Base-by-base conservation (phyloP, 2,329 filamentous ascomycete species). In the Coniosporium tulheliwenetii region DNA sequence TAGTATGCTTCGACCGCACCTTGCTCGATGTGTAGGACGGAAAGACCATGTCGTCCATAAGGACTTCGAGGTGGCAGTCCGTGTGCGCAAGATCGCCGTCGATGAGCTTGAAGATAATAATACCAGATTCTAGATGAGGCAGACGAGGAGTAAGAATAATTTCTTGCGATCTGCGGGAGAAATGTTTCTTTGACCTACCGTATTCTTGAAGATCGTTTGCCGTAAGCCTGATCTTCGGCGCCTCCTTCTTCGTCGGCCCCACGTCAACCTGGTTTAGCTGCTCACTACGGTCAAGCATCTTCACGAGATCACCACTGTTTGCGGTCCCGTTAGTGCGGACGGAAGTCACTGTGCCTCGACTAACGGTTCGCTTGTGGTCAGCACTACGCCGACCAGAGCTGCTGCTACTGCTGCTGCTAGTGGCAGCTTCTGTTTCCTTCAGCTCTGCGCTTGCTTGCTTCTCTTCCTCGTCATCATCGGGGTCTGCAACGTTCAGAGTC, bases 1-100 rank as follows among this genome's bases (percentile, higher is more conserved):
- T 82, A 54, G 79, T 73, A 9, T 70, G 65, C 50, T 71, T 80
- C 34, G 70, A 73, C 53, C 75, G 79, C 30, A 86, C 80, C 47
- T 78, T 85, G 1, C 82, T 77, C 9, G 86, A 93, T 1, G 75
- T 71, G 57, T 94, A 96, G 1, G 86, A 82, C 0, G 91, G 81
- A 64, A 91, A 96, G 30, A 85, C 75, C 73, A 91, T 86, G 57
- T 98, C 91, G 58, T 98, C 91, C 58, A 96, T 91, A 47, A 89
- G 68, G 7, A 98, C 75, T 58, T 98, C 86, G 15, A 98, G 67
- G 45, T 85, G 80, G 29, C 77, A 80, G 48, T 87, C 75, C 40
- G 69, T 75, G 47, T 82, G 77, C 1, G 84, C 74, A 55, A 98
- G 73, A 41, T 95, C 81, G 16, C 81, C 86, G 45, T 96, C 87